Evolutionary conservation across 1,139 yeast species (phyloP).

Genomic region (Diutina pseudorugosa): DNA sequence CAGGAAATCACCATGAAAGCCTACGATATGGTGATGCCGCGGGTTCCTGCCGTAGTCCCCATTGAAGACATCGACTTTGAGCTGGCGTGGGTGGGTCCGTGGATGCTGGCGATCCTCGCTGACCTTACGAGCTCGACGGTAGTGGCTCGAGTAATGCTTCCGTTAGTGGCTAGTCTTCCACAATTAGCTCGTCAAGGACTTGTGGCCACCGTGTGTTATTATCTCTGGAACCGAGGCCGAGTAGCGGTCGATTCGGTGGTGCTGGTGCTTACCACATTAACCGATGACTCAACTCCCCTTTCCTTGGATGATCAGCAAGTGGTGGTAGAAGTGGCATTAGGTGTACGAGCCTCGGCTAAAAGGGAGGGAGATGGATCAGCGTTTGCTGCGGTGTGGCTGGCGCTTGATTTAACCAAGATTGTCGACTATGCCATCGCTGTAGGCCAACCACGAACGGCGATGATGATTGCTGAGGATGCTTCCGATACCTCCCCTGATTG

Average conservation of each 20-base stretch:
- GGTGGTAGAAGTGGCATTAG: conserved; percentile 25
- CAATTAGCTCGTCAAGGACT: background rate
- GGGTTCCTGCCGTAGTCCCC: background rate
- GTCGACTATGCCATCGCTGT: background rate
- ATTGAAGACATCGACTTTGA: background rate
- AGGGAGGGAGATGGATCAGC: conserved; percentile 20
- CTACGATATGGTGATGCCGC: background rate
- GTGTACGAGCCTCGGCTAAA: conserved; percentile 34
- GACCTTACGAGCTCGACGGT: background rate
- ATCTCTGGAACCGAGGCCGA: conserved; percentile 6
- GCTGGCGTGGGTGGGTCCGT: background rate
- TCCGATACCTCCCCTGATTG: conserved; percentile 8
- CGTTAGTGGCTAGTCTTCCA: background rate
- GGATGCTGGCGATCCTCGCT: background rate
- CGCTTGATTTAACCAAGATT: conserved; percentile 25
- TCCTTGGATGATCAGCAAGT: conserved; percentile 13
- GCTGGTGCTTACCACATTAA: conserved; percentile 7
- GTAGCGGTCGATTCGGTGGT: conserved; percentile 8
- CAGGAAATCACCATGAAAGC: background rate
- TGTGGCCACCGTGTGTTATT: background rate
- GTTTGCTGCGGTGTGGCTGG: conserved; percentile 15
- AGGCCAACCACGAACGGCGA: conserved; percentile 26
- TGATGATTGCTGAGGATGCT: conserved; percentile 45
- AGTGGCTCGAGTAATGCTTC: background rate
- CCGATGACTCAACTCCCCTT: background rate